Evolutionary conservation across 202 grass and related monocot genomes (phyloP).

Genomic region (Dendrocalamus latiflorus): DNA sequence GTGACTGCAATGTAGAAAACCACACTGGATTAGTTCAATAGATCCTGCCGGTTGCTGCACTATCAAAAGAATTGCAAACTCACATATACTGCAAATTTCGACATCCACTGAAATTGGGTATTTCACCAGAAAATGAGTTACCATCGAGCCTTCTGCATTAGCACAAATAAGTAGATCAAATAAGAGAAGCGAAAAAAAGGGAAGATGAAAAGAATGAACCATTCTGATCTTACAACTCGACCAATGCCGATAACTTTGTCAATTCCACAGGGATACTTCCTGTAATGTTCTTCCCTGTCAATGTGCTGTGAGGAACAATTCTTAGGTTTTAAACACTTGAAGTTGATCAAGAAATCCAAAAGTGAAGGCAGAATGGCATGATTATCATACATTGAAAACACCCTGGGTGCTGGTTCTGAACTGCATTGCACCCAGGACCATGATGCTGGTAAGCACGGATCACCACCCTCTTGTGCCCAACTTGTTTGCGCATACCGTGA

Average conservation of each 20-base stretch:
- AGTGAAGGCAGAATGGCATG: background rate
- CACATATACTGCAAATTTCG: conserved; percentile 61
- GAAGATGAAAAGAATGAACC: conserved; percentile 4
- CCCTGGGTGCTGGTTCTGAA: conserved; percentile 64
- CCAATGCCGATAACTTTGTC: conserved; percentile 60
- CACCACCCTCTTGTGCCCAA: conserved; percentile 91
- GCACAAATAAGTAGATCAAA: conserved; percentile 12
- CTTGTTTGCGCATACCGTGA: conserved; percentile 55
- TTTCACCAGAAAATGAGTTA: conserved; percentile 74
- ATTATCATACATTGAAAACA: conserved; percentile 64
- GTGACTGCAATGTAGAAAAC: conserved; percentile 29
- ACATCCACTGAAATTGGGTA: conserved; percentile 85
- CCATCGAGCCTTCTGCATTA: conserved; percentile 67
- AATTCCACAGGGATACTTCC: no score
- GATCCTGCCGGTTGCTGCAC: background rate
- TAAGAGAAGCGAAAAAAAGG: background rate
- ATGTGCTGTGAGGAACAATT: no score
- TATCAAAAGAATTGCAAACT: background rate
- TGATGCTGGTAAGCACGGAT: conserved; percentile 79
- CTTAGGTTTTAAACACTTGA: conserved; percentile 15
- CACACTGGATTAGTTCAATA: background rate
- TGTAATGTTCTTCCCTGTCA: no score
- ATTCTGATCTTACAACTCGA: conserved; percentile 71
- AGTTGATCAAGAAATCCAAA: background rate
- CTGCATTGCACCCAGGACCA: conserved; percentile 96